phyloP scores from a whole-genome alignment of 225 moss, liverwort and hornwort species.

The Neckera pumila region DNA sequence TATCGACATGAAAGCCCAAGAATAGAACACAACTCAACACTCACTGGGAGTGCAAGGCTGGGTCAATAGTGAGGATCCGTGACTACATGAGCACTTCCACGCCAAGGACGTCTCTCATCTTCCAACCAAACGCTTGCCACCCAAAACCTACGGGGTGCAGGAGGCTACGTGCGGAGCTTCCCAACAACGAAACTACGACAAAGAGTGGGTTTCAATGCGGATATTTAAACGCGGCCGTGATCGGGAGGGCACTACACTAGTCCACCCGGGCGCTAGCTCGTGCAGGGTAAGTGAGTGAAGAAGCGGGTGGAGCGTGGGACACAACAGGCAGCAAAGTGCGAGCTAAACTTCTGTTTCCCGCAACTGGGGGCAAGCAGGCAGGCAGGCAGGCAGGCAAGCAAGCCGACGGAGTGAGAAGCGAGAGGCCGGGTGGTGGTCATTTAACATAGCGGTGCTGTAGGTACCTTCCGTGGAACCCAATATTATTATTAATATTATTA shows the following conservation, averaged over 20 bases:
- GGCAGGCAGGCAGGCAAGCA: not conserved
- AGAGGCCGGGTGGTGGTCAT: not conserved
- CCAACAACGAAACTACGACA: not conserved
- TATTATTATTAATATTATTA: not conserved
- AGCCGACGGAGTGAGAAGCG: not conserved
- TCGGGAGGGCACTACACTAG: not conserved
- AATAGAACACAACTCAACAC: not conserved
- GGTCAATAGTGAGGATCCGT: not conserved
- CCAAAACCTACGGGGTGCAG: not conserved
- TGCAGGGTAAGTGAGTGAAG: not conserved
- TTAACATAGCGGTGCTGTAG: conserved; percentile 4
- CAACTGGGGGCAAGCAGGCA: not conserved
- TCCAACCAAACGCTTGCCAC: not conserved
- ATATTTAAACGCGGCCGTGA: not conserved
- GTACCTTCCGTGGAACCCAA: not conserved
- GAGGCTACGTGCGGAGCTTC: not conserved
- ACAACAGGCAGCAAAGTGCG: not conserved
- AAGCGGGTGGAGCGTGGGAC: not conserved
- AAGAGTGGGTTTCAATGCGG: not conserved
- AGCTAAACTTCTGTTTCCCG: not conserved
- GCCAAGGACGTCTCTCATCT: not conserved
- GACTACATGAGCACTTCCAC: not conserved
- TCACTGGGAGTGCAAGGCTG: not conserved
- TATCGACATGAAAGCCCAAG: not conserved
- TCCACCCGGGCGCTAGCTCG: not conserved